Conservation (phyloP, 208 protist genomes). For the Crithidia brevicula region DNA sequence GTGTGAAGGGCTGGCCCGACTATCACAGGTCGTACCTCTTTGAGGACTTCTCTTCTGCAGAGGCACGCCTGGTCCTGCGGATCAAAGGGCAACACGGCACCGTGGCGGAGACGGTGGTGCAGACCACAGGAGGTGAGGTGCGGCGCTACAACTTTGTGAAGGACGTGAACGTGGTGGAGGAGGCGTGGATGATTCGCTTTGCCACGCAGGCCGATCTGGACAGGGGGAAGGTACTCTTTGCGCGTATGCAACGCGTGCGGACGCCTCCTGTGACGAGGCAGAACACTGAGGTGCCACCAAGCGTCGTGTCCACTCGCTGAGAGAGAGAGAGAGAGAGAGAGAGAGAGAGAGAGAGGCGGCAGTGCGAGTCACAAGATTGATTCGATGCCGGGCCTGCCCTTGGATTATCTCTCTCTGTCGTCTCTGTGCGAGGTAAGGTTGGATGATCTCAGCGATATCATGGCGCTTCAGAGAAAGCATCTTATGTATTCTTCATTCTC, state of each 20-base stretch:
- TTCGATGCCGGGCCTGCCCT: too few species aligned
- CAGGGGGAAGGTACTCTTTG: constrained; percentile 5
- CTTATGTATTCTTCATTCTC: too few species aligned
- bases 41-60: background rate
- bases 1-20: constrained; percentile 10
- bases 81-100: constrained; percentile 3
- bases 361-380: too few species aligned
- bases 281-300: constrained; percentile 5
- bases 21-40: constrained; percentile 5
- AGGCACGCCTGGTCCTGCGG: constrained; percentile 1
- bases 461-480: background rate
- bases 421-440: too few species aligned
- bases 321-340: background rate
- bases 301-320: background rate
- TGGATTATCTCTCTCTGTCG: too few species aligned
- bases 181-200: constrained; percentile 13
- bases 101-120: background rate
- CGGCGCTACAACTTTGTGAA: constrained; percentile 11
- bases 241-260: constrained; percentile 3
- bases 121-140: background rate
- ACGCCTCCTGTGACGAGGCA: background rate
- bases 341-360: too few species aligned
- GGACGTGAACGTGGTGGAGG: background rate
- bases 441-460: too few species aligned
- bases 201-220: constrained; percentile 10